Evolutionary conservation across 2,329 filamentous ascomycete species (phyloP), one percentile per base, ranked within the genome.

Genomic region (Neopestalotiopsis sp.): DNA sequence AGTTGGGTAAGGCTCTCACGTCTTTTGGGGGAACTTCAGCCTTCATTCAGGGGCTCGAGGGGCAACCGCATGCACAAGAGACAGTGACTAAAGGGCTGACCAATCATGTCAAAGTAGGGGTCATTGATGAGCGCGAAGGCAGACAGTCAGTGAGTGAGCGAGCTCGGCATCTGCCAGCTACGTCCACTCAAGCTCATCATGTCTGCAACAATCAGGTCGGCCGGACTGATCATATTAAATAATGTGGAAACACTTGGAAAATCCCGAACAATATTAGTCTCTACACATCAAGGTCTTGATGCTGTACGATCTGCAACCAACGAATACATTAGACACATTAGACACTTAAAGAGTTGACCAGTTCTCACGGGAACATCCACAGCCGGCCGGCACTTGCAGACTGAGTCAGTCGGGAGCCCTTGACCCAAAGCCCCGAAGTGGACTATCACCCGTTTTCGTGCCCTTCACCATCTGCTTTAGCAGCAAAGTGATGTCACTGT

Each of bases 401-500:
- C 45, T 53, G 45, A 53, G 45, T 53, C 45, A 20, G 20, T 38
- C 34, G 34, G 24, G 34, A 38, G 6, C 10, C 34, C 34, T 7
- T 38, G 34, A 38, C 34, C 34, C 10, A 38, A 38, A 38, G 34
- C 34, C 34, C 34, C 34, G 24, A 59, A 59, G 30, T 59, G 57
- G 57, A 59, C 24, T 14, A 6, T 59, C 24, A 34, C 10, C 57
- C 57, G 13, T 13, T 34, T 30, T 28, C 28, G 56, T 58, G 56
- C 56, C 56, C 24, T 56, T 30, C 57, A 24, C 30, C 57, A 12
- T 30, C 6, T 34, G n/a, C 57, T 5, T 34, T 34, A 30, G 57
- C 12, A 34, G 28, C 57, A 59, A 28, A 59, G 7, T 59, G 57
- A 59, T 59, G 57, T 59, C 57, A 59, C 57, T 30, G 57, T 5